phyloP scores from a whole-genome alignment of 305 asterid species.

The Ilex paraguariensis region DNA sequence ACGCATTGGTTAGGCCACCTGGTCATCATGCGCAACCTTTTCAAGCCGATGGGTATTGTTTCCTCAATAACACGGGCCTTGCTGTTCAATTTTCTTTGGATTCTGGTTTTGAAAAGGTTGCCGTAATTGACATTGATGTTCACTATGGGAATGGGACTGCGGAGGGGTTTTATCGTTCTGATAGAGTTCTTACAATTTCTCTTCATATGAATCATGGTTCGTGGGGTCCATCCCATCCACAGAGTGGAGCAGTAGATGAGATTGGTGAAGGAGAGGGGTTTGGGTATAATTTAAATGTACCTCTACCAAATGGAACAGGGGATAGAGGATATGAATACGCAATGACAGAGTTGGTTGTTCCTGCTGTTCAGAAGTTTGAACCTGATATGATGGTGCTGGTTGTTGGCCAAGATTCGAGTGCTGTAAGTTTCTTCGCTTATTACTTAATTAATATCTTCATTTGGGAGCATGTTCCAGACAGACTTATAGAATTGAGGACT shows the following conservation, averaged over 20 bases:
- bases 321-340: constrained; percentile 64
- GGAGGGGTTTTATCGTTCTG: constrained; percentile 64
- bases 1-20: constrained; percentile 86
- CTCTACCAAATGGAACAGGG: constrained; percentile 90
- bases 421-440: constrained; percentile 44
- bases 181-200: constrained; percentile 70
- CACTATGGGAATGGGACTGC: constrained; percentile 96
- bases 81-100: constrained; percentile 60
- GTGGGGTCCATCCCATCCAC: constrained; percentile 96
- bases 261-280: constrained; percentile 69
- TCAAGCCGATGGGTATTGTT: constrained; percentile 87
- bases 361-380: constrained; percentile 59
- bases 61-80: constrained; percentile 81
- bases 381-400: constrained; percentile 74
- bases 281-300: constrained; percentile 81
- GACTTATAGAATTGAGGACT: no score
- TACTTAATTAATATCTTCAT: no score
- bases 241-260: constrained; percentile 66
- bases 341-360: constrained; percentile 51
- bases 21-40: constrained; percentile 95
- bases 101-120: constrained; percentile 50
- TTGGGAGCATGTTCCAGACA: no score
- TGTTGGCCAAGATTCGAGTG: constrained; percentile 91
- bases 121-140: constrained; percentile 76
- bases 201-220: constrained; percentile 95